Evolutionary conservation across 257 asterid species (phyloP), one percentile per base, ranked within the genome.

Genomic region (Parsonsia alboflavescens): DNA sequence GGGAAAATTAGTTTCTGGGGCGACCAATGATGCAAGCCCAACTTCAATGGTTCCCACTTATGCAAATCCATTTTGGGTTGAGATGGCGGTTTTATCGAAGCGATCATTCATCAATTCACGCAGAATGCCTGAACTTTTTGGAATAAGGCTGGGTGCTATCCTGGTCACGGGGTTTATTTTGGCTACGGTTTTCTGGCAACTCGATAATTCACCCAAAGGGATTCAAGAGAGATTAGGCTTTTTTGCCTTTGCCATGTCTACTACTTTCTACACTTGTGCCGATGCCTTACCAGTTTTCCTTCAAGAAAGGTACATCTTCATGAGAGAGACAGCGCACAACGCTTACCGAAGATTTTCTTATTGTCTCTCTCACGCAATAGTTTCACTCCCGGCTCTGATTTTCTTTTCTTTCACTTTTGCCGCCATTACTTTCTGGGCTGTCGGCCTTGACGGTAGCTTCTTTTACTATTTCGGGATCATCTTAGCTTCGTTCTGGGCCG

Each of bases 401-500:
- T 17, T 83, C 73, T 80, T 85, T 7, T 76, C 86, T 0, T 42
- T 85, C 3, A 21, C 83, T 0, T 85, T 76, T 63, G 75, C 89
- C 0, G 74, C 78, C 30, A 26, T 75, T 13, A 85, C 89, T 0
- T 85, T 78, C 56, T 85, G 86, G 86, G 78, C 84, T 0, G 88
- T 84, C 8, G 89, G 88, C 3, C 66, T 85, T 4, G 78, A 61
- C 3, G 88, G 88, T 0, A 86, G 88, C 42, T 36, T 48, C 15
- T 52, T 81, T 0, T 91, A 89, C 88, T 91, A 88, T 76, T 79
- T 89, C 28, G 48, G 70, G 0, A 86, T 89, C 53, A 87, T 87
- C 17, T 80, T 88, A 7, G 96, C 93, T 0, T 86, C 97, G 0
- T 92, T 92, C 62, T 90, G 97, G 97, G 89, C 97, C 0, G 96